Conservation (phyloP, 495 filamentous ascomycete species). For the Podospora tetraspora region DNA sequence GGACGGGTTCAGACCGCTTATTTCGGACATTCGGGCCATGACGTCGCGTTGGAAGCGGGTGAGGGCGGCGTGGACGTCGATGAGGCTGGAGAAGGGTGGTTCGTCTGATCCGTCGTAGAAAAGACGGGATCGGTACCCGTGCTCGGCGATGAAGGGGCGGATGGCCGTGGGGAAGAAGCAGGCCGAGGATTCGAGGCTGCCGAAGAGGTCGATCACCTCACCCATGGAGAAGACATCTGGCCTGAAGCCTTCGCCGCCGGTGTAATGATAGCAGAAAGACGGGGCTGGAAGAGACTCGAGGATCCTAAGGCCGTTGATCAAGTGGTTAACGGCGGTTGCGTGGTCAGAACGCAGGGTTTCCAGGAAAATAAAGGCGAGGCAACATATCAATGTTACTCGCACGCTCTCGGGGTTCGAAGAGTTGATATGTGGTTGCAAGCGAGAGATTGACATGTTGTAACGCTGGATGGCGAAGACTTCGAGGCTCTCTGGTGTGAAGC, state of each 20-base stretch:
- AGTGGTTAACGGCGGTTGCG: slow-evolving; percentile 28
- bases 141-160: slow-evolving; percentile 56
- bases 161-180: slow-evolving; percentile 55
- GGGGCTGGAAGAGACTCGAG: slow-evolving; percentile 26
- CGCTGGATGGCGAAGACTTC: slow-evolving; percentile 38
- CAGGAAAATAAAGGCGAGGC: slow-evolving; percentile 36
- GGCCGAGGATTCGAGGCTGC: slow-evolving; percentile 26
- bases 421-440: slow-evolving; percentile 27
- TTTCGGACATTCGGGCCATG: slow-evolving; percentile 16
- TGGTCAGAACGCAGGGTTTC: slow-evolving; percentile 35
- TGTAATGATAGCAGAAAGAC: slow-evolving; percentile 18
- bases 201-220: slow-evolving; percentile 34
- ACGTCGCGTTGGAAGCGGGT: slow-evolving; percentile 21
- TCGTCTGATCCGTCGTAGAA: slow-evolving; percentile 40
- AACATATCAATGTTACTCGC: slow-evolving; percentile 34
- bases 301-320: slow-evolving; percentile 38
- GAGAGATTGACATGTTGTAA: slow-evolving; percentile 36
- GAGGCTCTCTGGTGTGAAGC: slow-evolving; percentile 24
- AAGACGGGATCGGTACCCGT: slow-evolving; percentile 45
- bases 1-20: not conserved
- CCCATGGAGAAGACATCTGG: slow-evolving; percentile 23
- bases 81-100: slow-evolving; percentile 36
- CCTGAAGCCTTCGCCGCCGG: not conserved
- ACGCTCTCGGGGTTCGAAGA: slow-evolving; percentile 28
- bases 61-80: slow-evolving; percentile 15